Evolutionary conservation across 2,329 filamentous ascomycete species (phyloP).

Genomic region (Colletotrichum cuscutae): DNA sequence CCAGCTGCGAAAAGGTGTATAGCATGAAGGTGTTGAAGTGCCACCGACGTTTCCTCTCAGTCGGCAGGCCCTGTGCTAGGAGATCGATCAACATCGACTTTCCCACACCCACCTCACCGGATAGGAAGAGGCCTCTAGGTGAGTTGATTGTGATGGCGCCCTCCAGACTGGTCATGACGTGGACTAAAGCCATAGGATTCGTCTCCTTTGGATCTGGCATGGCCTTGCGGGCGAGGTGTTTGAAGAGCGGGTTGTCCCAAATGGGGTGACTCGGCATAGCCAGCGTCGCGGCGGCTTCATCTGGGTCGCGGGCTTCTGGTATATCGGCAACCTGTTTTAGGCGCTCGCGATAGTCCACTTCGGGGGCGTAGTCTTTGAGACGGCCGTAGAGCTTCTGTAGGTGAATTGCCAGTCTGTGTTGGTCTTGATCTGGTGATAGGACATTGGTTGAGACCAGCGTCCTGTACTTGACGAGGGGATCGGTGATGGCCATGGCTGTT

Average conservation of each 20-base stretch:
- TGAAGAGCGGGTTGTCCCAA: slow-evolving; percentile 67
- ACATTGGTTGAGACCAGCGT: slow-evolving; percentile 74
- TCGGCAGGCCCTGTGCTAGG: slow-evolving; percentile 81
- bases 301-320: slow-evolving; percentile 44
- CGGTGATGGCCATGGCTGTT: slow-evolving; percentile 70
- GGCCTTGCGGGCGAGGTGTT: slow-evolving; percentile 63
- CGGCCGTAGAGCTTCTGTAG: slow-evolving; percentile 80
- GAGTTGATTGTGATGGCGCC: slow-evolving; percentile 77
- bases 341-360: slow-evolving; percentile 73
- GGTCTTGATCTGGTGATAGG: slow-evolving; percentile 75
- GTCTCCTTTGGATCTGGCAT: slow-evolving; percentile 65
- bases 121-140: slow-evolving; percentile 79
- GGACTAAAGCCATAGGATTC: slow-evolving; percentile 67
- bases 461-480: slow-evolving; percentile 81
- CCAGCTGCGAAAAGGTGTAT: slow-evolving; percentile 77
- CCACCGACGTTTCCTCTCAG: slow-evolving; percentile 77
- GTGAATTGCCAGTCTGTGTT: slow-evolving; percentile 79
- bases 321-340: slow-evolving; percentile 69
- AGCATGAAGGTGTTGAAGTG: slow-evolving; percentile 92
- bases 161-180: slow-evolving; percentile 76
- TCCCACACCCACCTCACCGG: slow-evolving; percentile 84
- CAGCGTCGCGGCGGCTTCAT: slow-evolving; percentile 48
- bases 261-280: slow-evolving; percentile 66
- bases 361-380: slow-evolving; percentile 82
- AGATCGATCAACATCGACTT: slow-evolving; percentile 89